Base-by-base conservation (phyloP, 2,329 filamentous ascomycete species). In the Periconia sp. region DNA sequence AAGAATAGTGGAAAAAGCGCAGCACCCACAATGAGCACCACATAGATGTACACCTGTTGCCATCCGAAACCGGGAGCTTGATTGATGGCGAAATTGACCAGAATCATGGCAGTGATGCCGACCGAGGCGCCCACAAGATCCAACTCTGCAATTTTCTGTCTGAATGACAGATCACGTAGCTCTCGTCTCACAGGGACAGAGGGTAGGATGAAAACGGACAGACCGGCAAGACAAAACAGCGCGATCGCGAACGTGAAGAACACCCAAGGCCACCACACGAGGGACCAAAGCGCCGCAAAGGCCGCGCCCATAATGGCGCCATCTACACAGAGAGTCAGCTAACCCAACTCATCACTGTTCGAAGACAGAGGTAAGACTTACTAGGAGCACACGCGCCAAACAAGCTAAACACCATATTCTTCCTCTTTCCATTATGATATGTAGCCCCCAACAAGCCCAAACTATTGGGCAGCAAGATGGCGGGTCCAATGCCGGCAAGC, bases 51-150 rank as follows among this genome's bases (percentile, higher is more conserved):
- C 0, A 82, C 74, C 7, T 77, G 74, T 1, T 72, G 59, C 86
- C 86, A 89, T 1, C 84, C 84, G 1, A 79, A 81, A 0, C 83
- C 75, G 0, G 83, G 80, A 0, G 82, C 85, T 63, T 89, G 85
- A 54, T 86, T 88, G 83, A 84, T 88, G 0, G 85, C 82, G 60
- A 89, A 83, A 65, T 87, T 88, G 71, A 89, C 79, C 17, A 89
- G 74, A 0, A 86, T 76, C 20, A 89, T 73, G 0, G 80, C 80
- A 0, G 76, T 73, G 17, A 88, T 76, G 1, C 85, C 85, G 3
- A 76, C 70, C 3, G 73, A 54, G 6, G 76, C 76, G 11, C 81
- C 82, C 6, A 77, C 61, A 18, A 76, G 58, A 52, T 82, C 79
- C 6, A 80, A 63, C 30, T 74, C 66, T 49, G 55, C 55, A 53